Evolutionary conservation across 176 grass and related monocot species (phyloP).

Genomic region (Triticum aestivum): IWGSC_CS_RefSeq_v2.1 NC_057812.1:541631770-541632269

Average conservation of each 20-base stretch:
- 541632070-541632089: slow-evolving; percentile 8
- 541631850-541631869: too few relatives aligned
- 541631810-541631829: too few relatives aligned
- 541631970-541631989: not conserved
- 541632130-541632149: not conserved
- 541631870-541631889: not conserved
- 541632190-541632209: too few relatives aligned
- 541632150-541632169: not conserved
- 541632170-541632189: not conserved
- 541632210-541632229: too few relatives aligned
- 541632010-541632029: slow-evolving; percentile 7
- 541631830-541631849: too few relatives aligned
- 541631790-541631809: too few relatives aligned
- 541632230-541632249: too few relatives aligned
- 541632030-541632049: slow-evolving; percentile 17
- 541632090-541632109: slow-evolving; percentile 10
- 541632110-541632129: not conserved
- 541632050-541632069: not conserved
- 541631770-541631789: too few relatives aligned
- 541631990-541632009: not conserved
- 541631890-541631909: not conserved
- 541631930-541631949: not conserved
- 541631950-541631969: not conserved
- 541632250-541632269: not conserved
- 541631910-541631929: not conserved